phyloP scores from a whole-genome alignment of 305 asterid species.

The Euphrasia arctica region DNA sequence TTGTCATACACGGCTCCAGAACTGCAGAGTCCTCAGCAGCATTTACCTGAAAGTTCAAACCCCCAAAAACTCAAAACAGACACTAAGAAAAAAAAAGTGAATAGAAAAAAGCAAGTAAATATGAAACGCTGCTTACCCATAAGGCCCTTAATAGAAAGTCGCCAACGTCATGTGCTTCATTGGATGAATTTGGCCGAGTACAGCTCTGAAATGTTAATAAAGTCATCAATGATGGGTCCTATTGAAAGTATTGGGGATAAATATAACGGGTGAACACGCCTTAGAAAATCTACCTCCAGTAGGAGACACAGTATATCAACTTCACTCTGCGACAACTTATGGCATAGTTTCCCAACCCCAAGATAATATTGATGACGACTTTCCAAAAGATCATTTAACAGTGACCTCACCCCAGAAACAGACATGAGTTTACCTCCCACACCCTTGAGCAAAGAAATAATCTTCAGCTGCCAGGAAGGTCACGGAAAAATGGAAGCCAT shows the following conservation, averaged over 20 bases:
- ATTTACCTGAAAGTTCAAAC: constrained; percentile 44
- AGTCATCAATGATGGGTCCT: constrained; percentile 14
- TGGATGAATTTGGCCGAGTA: constrained; percentile 41
- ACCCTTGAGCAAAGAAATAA: constrained; percentile 63
- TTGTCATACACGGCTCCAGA: constrained; percentile 65
- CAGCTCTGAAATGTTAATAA: constrained; percentile 47
- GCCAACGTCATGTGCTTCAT: constrained; percentile 36
- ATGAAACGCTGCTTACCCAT: constrained; percentile 49
- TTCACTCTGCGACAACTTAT: constrained; percentile 57
- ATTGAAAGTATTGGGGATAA: constrained; percentile 14
- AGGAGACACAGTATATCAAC: constrained; percentile 66
- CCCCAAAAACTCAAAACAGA: constrained; percentile 18
- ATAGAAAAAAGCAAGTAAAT: constrained; percentile 1
- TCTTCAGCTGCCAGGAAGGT: constrained; percentile 59
- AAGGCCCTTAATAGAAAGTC: constrained; percentile 55
- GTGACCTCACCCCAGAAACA: constrained; percentile 47
- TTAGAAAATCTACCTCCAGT: constrained; percentile 56
- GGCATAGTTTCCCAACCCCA: constrained; percentile 32
- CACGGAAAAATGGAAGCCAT: constrained; percentile 13
- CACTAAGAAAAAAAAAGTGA: constrained; percentile 4
- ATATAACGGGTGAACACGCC: constrained; percentile 7
- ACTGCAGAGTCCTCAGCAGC: constrained; percentile 50
- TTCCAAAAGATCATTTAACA: constrained; percentile 57
- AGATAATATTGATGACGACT: constrained; percentile 44
- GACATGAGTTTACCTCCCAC: constrained; percentile 57